Percentiles rank a stretch among this genome's conserved stretches.
Conservation (phyloP, 2,329 filamentous ascomycete species). For the Gaeumannomyces tritici region DNA sequence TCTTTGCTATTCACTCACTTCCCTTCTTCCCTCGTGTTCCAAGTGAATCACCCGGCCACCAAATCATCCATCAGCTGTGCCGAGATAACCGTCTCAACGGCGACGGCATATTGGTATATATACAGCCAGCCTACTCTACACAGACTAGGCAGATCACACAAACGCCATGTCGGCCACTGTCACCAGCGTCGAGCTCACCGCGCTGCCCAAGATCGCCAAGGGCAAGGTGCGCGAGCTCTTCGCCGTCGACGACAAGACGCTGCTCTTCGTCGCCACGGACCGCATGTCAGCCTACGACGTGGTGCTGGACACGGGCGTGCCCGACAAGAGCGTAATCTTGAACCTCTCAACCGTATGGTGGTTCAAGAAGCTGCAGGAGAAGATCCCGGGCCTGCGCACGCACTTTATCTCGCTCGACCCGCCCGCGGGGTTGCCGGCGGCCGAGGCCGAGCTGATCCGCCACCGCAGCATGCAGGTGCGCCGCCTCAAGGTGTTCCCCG, state of each 20-base stretch:
- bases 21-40: no score
- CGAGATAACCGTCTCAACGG: no score
- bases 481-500: conserved; percentile 62
- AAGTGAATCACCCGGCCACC: no score
- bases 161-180: conserved; percentile 10
- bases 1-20: no score
- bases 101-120: no score
- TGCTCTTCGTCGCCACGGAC: conserved; percentile 44
- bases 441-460: conserved; percentile 38
- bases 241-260: conserved; percentile 14
- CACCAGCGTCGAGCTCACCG: conserved; percentile 17
- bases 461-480: conserved; percentile 70
- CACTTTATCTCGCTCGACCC: conserved; percentile 40
- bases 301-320: conserved; percentile 62
- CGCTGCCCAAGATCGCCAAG: conserved; percentile 20
- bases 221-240: conserved; percentile 22
- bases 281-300: conserved; percentile 95
- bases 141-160: not conserved
- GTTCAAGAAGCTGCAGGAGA: conserved; percentile 37
- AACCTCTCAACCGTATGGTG: conserved; percentile 39
- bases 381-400: conserved; percentile 36
- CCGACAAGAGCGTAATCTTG: conserved; percentile 43
- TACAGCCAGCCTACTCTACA: not conserved
- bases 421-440: conserved; percentile 22
- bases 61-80: no score